phyloP scores from a whole-genome alignment of 2,329 filamentous ascomycete genomes.

The Hyphodiscus sp. region DNA sequence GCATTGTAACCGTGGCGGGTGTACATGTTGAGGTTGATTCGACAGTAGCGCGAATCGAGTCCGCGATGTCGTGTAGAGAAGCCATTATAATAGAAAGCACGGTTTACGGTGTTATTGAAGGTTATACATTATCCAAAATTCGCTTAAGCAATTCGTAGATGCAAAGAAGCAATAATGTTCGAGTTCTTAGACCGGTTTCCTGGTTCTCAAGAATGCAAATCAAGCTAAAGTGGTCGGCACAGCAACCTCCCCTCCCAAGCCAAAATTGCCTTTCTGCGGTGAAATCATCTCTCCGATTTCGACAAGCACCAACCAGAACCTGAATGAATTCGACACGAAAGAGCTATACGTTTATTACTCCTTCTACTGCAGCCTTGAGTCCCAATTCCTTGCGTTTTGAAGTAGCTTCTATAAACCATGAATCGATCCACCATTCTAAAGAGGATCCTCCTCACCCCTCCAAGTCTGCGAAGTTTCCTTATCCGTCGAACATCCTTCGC shows the following conservation, averaged over 20 bases:
- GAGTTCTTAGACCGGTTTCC: neutral
- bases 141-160: constrained; percentile 1
- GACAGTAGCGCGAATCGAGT: constrained; percentile 42
- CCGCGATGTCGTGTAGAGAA: constrained; percentile 35
- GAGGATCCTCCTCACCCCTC: constrained; percentile 20
- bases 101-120: constrained; percentile 20
- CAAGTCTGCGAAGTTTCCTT: constrained; percentile 20
- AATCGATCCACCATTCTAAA: constrained; percentile 18
- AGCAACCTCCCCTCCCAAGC: no score
- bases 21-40: constrained; percentile 42
- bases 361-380: no score
- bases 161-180: constrained; percentile 10
- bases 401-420: constrained; percentile 16
- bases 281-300: neutral
- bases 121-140: constrained; percentile 30
- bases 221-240: neutral
- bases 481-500: constrained; percentile 6
- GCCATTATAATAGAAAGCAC: constrained; percentile 32
- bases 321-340: neutral
- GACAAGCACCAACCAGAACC: neutral
- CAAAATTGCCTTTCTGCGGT: neutral
- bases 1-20: constrained; percentile 36
- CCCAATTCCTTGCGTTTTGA: no score
- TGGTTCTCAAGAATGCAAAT: no score
- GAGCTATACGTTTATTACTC: neutral